These are phyloP conservation scores for Aspergillus versicolor DNA, from an alignment of 2,329 filamentous ascomycete species.

Conservation along the genomic window DNA sequence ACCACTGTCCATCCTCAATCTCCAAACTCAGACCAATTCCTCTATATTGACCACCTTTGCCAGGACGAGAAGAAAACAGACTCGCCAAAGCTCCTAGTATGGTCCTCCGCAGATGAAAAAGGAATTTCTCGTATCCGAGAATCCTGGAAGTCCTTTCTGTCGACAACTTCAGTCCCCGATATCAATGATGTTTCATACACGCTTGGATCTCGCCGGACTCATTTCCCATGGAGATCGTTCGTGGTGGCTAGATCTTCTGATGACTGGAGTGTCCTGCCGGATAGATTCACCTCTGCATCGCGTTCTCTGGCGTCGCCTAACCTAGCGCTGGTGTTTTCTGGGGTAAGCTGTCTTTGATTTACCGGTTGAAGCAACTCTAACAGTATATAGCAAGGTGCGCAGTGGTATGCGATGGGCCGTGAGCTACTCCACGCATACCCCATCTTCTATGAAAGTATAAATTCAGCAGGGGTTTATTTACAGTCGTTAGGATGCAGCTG, in stretches of 20 bases:
- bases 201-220: not conserved
- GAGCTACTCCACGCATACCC: constrained; percentile 18
- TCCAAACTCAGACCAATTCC: not conserved
- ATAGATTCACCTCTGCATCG: not conserved
- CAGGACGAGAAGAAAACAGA: not conserved
- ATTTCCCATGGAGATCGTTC: not conserved
- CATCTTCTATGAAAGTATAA: not conserved
- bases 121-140: not conserved
- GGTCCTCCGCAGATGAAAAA: not conserved
- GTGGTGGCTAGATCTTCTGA: not conserved
- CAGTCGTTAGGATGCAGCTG: not conserved
- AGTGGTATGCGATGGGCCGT: constrained; percentile 36
- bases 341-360: not conserved
- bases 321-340: not conserved
- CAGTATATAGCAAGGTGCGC: constrained; percentile 31
- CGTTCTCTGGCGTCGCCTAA: not conserved
- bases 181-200: not conserved
- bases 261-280: not conserved
- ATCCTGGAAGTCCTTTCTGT: no score
- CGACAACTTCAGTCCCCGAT: not conserved
- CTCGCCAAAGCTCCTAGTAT: not conserved
- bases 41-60: not conserved
- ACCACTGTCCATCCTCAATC: not conserved
- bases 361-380: not conserved
- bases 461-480: not conserved